Percentiles rank a stretch among this genome's conserved stretches.
Evolutionary conservation across 1,284 basidiomycete genomes (phyloP).

Genomic region (Meripilus lineatus): DNA sequence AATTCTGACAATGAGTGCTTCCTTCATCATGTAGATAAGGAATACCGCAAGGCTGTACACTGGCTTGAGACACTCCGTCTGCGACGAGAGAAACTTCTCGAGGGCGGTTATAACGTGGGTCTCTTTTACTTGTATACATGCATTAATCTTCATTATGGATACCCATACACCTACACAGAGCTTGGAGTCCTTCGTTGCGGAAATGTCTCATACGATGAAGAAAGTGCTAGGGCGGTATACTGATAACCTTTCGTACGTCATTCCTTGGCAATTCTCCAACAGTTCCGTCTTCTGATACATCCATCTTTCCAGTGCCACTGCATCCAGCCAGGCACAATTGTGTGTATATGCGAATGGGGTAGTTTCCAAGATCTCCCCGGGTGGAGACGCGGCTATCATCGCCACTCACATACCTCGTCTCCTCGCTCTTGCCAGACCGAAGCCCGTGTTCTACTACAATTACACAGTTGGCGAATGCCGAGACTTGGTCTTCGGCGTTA

Average conservation of each 20-base stretch:
- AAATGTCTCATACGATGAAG: slow-evolving; percentile 66
- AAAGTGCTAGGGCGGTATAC: slow-evolving; percentile 65
- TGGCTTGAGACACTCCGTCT: slow-evolving; percentile 91
- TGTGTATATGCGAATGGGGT: slow-evolving; percentile 51
- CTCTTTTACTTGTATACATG: neutral
- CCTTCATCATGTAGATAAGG: slow-evolving; percentile 58
- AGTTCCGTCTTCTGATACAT: slow-evolving; percentile 6
- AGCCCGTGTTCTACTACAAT: slow-evolving; percentile 71
- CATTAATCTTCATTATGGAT: neutral
- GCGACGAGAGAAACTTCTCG: slow-evolving; percentile 76
- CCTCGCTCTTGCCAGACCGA: slow-evolving; percentile 57
- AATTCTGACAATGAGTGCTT: neutral
- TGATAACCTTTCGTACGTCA: slow-evolving; percentile 68
- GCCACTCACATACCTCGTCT: slow-evolving; percentile 51
- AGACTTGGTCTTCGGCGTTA: slow-evolving; percentile 90
- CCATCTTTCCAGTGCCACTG: slow-evolving; percentile 50
- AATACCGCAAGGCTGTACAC: slow-evolving; percentile 89
- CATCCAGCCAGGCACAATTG: slow-evolving; percentile 63
- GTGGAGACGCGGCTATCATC: slow-evolving; percentile 61
- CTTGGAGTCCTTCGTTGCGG: slow-evolving; percentile 74
- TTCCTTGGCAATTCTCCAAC: slow-evolving; percentile 2
- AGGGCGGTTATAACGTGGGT: slow-evolving; percentile 71
- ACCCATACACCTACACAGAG: slow-evolving; percentile 42
- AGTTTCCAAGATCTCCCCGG: slow-evolving; percentile 64
- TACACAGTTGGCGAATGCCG: slow-evolving; percentile 84